Evolutionary conservation across 2,329 filamentous ascomycete species (phyloP).

Genomic region (Aschersonia sp.): DNA sequence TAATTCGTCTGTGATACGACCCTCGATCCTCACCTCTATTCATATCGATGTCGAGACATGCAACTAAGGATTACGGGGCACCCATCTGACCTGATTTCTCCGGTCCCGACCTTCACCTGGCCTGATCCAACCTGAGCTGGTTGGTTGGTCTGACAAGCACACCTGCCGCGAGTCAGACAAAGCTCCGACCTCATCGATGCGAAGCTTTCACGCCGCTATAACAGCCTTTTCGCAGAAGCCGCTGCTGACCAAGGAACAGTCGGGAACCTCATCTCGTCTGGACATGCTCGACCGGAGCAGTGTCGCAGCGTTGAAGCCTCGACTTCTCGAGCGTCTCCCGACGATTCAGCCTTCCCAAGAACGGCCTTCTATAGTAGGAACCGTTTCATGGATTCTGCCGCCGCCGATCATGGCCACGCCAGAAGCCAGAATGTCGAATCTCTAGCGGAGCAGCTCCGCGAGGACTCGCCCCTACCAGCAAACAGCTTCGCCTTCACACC

Average conservation of each 20-base stretch:
- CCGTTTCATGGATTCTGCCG: conserved; percentile 6
- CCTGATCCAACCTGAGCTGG: not conserved
- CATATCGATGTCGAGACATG: too few relatives aligned
- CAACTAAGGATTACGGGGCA: too few relatives aligned
- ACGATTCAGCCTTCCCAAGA: not conserved
- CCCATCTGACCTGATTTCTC: too few relatives aligned
- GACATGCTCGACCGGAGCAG: not conserved
- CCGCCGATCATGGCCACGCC: conserved; percentile 2
- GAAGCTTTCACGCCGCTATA: not conserved
- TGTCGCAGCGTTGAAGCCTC: not conserved
- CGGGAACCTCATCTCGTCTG: not conserved
- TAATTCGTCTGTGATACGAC: too few relatives aligned
- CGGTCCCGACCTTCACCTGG: too few relatives aligned
- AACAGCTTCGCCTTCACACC: conserved; percentile 41
- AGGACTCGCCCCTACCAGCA: conserved; percentile 11
- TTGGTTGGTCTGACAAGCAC: not conserved
- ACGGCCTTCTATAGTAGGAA: not conserved
- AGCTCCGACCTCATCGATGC: not conserved
- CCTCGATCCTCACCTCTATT: too few relatives aligned
- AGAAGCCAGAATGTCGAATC: conserved; percentile 5
- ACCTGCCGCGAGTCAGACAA: not conserved
- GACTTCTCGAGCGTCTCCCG: not conserved
- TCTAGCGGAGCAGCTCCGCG: conserved; percentile 10
- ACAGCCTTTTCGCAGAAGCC: too few relatives aligned
- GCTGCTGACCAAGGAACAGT: not conserved